These are phyloP conservation scores for Yamadazyma epiphylla DNA, from an alignment of 1,139 yeast genomes.

Conservation along the genomic window DNA sequence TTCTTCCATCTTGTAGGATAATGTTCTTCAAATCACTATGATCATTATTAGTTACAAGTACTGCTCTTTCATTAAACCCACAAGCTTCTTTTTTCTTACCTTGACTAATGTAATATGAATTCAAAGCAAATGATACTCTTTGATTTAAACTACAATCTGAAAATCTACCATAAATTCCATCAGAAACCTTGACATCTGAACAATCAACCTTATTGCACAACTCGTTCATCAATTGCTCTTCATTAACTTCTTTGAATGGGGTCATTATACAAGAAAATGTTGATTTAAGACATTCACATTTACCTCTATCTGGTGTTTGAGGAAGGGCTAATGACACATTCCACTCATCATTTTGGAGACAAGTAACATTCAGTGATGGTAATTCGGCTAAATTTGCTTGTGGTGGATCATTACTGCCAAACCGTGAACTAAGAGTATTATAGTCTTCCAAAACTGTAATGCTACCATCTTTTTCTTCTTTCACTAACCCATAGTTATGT, in stretches of 20 bases:
- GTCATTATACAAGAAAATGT: conserved; percentile 47
- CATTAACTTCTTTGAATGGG: conserved; percentile 26
- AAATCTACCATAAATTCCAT: conserved; percentile 54
- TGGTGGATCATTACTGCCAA: conserved; percentile 27
- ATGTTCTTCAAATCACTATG: conserved; percentile 17
- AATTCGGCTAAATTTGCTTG: conserved; percentile 14
- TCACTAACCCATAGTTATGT: conserved; percentile 34
- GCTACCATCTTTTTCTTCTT: conserved; percentile 20
- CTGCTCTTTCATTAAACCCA: conserved; percentile 36
- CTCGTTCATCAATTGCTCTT: conserved; percentile 34
- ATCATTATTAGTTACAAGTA: conserved; percentile 22
- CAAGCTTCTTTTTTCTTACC: conserved; percentile 28
- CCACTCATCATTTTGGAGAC: conserved; percentile 26
- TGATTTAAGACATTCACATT: conserved; percentile 55
- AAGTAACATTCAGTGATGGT: conserved; percentile 4
- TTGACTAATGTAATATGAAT: conserved; percentile 37
- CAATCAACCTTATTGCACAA: conserved; percentile 53
- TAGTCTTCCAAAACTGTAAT: conserved; percentile 44
- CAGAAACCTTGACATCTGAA: conserved; percentile 35
- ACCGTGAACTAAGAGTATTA: conserved; percentile 29
- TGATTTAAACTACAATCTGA: conserved; percentile 53
- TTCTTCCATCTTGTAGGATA: conserved; percentile 25
- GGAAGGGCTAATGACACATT: conserved; percentile 46
- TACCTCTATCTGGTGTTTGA: conserved; percentile 47
- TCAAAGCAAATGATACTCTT: conserved; percentile 50